Evolutionary conservation across 768 basidiomycete genomes (phyloP), one percentile per base, ranked within the genome.

Genomic region (Auricularia auricula-judae): DNA sequence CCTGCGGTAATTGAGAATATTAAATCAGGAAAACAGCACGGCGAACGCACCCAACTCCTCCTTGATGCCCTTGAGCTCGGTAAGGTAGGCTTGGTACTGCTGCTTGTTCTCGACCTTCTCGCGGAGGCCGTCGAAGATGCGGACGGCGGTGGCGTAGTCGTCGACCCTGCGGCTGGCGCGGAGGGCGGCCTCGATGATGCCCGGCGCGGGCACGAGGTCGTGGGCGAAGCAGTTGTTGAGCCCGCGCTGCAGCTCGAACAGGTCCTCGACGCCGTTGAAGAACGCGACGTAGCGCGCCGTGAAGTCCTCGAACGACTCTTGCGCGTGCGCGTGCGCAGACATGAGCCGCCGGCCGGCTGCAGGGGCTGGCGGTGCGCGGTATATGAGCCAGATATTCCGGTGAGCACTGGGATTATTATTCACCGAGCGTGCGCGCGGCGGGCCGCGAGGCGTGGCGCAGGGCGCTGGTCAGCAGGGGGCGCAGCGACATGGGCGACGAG

Each of bases 151-250:
- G 53, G 96, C 88, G 76, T 91, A 98, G 82, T 98, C 95, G 77
- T 99, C 88, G 66, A 97, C 93, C 68, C 94, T 85, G 68, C 97
- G 82, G 23, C 91, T 85, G 64, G 94, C 93, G 63, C 86, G 85
- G 67, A 95, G 79, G 34, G 93, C 93, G 67, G 91, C 89, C 78
- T 94, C 92, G 63, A 95, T 78, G 70, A 96, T 91, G 63, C 80
- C 74, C 34, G 91, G 84, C 1, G 91, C 84, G 3, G 93, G 93
- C 14, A 97, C 94, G 67, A 97, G 85, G 76, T 99, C 97, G 76
- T 98, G 96, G 2, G 97, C 92, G 75, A 99, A 99, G 80, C 95
- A 98, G 83, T 99, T 99, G 83, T 99, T 98, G 71, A 99, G 81
- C 44, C 97, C 97, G 62, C 97, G 91, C 78, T 99, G 96, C 68